Base-by-base conservation (phyloP, 1,284 basidiomycete genomes). In the Inonotus hispidus region DNA sequence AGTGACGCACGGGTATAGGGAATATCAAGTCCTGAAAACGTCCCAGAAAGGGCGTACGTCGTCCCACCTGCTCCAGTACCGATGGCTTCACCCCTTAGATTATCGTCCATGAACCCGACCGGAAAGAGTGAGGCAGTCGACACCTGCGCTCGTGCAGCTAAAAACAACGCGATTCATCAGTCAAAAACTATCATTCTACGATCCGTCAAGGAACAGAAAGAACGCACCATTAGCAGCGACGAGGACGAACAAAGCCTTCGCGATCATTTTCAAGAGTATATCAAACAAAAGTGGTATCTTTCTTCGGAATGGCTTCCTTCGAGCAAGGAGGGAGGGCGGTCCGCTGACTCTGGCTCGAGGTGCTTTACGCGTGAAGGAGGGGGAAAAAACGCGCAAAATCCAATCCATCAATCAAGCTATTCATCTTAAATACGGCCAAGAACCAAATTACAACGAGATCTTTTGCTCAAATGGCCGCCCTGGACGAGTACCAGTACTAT, bases 51-150 rank as follows among this genome's bases (percentile, higher is more conserved):
- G 29, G 58, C 55, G 38, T 32, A 61, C 7, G 60, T 61, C 13
- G 60, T 61, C 7, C 60, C 60, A 32, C 43, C 60, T 8, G 55
- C 50, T 1, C 60, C 60, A 7, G 60, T 52, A 2, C 60, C 60
- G 19, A 53, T 23, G 11, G 41, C 60, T 35, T 50, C 38, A 6
- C 55, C 60, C 29, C 57, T 45, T 25, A 61, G 29, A 3, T 37
- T 38, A 57, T 57, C 54, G n/a, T 41, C 60, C 41, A 49, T 27
- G 49, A 61, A 61, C 6, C 56, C 60, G 11, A 61, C 49, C 13
- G 55, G 55, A 19, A 57, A 50, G n/a, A 61, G 21, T 13, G 54
- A 57, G 11, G 60, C 60, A 4, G 59, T 60, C 11, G 58, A 59
- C 13, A 49, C 54, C 43, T 61, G 59, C 16, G 53, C 59, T 35